Percentiles rank a stretch among this genome's conserved stretches.
These are phyloP conservation scores for Zarea fungicola DNA, from an alignment of 2,329 filamentous ascomycete species.

Conservation along the genomic window DNA sequence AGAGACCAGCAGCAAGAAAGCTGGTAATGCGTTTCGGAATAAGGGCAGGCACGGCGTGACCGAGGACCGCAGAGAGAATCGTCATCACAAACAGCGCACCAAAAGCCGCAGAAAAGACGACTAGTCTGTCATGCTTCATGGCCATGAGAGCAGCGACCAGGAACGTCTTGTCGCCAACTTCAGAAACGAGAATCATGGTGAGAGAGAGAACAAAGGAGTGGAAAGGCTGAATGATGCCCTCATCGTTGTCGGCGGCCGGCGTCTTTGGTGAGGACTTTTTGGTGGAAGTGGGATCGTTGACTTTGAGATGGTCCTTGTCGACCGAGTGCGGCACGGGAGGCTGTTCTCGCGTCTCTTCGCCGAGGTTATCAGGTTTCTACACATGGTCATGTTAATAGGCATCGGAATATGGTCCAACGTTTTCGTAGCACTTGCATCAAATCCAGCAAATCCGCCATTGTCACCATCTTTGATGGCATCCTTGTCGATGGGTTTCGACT, in stretches of 20 bases:
- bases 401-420: not conserved
- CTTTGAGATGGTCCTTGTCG: conserved; percentile 58
- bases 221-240: conserved; percentile 67
- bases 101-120: conserved; percentile 95
- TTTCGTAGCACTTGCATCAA: conserved; percentile 31
- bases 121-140: conserved; percentile 90
- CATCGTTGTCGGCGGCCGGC: conserved; percentile 30
- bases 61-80: conserved; percentile 83
- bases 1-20: conserved; percentile 76
- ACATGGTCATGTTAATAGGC: not conserved
- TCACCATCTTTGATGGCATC: conserved; percentile 37
- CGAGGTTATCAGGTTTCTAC: conserved; percentile 77
- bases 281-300: conserved; percentile 29
- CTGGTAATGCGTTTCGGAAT: conserved; percentile 90
- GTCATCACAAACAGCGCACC: conserved; percentile 91
- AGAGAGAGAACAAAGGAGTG: conserved; percentile 91
- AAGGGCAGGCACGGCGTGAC: conserved; percentile 84
- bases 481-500: conserved; percentile 32
- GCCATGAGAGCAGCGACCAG: conserved; percentile 96
- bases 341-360: conserved; percentile 70
- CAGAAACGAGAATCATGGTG: conserved; percentile 95
- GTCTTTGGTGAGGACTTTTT: conserved; percentile 21
- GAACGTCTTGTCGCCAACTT: conserved; percentile 98
- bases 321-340: conserved; percentile 62
- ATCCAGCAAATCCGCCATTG: conserved; percentile 30